Base-by-base conservation (phyloP, 441 rosid species). In the Eruca vesicaria region DNA sequence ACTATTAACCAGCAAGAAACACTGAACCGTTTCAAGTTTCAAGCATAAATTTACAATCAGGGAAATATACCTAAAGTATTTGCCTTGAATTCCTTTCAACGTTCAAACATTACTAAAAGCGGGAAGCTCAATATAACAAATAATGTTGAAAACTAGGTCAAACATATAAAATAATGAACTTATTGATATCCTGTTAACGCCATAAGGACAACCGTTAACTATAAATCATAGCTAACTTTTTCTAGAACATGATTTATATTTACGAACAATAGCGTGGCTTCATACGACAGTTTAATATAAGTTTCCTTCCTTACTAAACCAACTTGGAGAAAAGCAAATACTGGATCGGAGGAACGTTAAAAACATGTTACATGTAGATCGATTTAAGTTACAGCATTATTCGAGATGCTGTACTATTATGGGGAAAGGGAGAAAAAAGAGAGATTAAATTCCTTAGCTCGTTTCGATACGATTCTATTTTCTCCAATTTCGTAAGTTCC, bases 391-490 rank as follows among this genome's bases (percentile, higher is more conserved):
- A 45, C 33, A 31, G 33, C 33, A 31, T 4, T 36, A 69, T 69
- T 69, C 66, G 18, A 68, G 52, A 33, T 9, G 23, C 21, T 2
- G 35, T 55, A n/a, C 52, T 53, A 35, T 55, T 33, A 8, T 35
- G 6, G n/a, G 15, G 10, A 68, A 53, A 33, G 38, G 15, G 11
- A 28, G 14, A 12, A 31, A 16, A 32, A 16, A 32, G 9, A 53
- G 62, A 52, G 61, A 53, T 55, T 6, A 68, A 68, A 68, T 53
- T 68, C 63, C 72, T 68, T 53, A 68, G 55, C 52, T 68, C 52
- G 41, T 55, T 55, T 20, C 35, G 63, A 58, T 69, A 69, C 41
- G 65, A 69, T 26, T 69, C 64, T 35, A 29, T 58, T 7, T 69
- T 36, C 23, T 41, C 26, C 18, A 57, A 6, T 16, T 38, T 52